Conservation (phyloP, 495 filamentous ascomycete genomes). For the Amphirosellinia nigrospora region DNA sequence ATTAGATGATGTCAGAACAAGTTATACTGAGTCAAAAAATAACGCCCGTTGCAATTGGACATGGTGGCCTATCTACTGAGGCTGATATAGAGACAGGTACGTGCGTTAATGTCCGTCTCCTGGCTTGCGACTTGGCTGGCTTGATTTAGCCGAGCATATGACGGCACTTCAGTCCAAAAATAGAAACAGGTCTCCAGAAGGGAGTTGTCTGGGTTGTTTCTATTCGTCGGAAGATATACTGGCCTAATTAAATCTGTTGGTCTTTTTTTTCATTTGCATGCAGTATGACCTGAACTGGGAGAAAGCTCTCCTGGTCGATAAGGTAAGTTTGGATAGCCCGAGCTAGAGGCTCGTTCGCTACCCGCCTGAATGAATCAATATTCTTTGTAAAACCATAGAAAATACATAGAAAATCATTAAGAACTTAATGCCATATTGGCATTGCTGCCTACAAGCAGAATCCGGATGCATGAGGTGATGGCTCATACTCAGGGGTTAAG, state of each 20-base stretch:
- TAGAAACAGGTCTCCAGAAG: neutral
- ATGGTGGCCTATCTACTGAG: neutral
- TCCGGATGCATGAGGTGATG: no score
- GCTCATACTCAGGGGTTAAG: no score
- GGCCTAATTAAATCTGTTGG: conserved; percentile 1
- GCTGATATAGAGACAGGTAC: no score
- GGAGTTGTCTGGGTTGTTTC: neutral
- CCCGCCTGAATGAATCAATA: neutral
- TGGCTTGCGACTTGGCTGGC: conserved; percentile 3
- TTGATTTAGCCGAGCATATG: conserved; percentile 26
- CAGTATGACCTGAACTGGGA: neutral
- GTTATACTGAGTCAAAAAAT: conserved; percentile 30
- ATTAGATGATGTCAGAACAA: conserved; percentile 29
- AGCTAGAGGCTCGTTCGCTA: neutral
- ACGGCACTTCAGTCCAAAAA: neutral
- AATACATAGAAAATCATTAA: no score
- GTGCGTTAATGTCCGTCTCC: neutral
- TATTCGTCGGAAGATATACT: conserved; percentile 19
- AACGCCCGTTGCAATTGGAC: conserved; percentile 22
- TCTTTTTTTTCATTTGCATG: neutral
- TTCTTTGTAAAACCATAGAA: no score
- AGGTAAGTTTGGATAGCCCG: neutral
- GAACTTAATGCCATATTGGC: no score
- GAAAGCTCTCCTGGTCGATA: neutral
- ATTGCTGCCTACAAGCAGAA: no score